Conservation (phyloP, 192 early-diverging fungal species). For the Backusella psychrophila region DNA sequence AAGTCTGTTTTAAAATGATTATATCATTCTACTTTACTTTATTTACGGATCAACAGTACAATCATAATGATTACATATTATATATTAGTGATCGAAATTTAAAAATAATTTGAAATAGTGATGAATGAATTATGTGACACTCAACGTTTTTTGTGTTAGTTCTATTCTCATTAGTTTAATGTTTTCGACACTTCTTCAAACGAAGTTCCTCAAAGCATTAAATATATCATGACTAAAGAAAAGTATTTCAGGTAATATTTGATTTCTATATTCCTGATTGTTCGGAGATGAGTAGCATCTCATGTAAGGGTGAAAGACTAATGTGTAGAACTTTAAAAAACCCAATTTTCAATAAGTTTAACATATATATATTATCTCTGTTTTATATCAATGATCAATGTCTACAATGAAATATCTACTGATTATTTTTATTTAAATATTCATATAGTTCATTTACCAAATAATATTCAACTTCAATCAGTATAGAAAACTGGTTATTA, state of each 20-base stretch:
- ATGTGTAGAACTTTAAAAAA: not conserved
- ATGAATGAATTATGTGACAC: not conserved
- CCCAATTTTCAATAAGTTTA: not conserved
- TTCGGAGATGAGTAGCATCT: not conserved
- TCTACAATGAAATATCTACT: not conserved
- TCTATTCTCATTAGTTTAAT: not conserved
- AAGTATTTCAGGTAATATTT: not conserved
- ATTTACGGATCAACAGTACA: too few relatives aligned
- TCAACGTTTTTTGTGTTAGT: not conserved
- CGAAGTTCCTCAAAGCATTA: not conserved
- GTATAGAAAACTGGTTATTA: not conserved
- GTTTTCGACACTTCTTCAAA: not conserved
- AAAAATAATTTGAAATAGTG: not conserved
- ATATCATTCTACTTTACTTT: not conserved
- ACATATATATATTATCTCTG: not conserved
- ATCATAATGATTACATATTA: not conserved
- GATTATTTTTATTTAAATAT: not conserved
- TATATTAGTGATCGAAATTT: not conserved
- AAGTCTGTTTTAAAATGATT: not conserved
- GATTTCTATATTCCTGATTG: not conserved
- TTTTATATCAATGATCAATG: not conserved
- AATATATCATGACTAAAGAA: not conserved
- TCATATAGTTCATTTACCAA: not conserved
- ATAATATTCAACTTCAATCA: not conserved
- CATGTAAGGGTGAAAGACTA: not conserved